Evolutionary conservation across 176 grass and related monocot genomes (phyloP), one percentile per base, ranked within the genome.

Genomic region (Musa acuminata): DNA sequence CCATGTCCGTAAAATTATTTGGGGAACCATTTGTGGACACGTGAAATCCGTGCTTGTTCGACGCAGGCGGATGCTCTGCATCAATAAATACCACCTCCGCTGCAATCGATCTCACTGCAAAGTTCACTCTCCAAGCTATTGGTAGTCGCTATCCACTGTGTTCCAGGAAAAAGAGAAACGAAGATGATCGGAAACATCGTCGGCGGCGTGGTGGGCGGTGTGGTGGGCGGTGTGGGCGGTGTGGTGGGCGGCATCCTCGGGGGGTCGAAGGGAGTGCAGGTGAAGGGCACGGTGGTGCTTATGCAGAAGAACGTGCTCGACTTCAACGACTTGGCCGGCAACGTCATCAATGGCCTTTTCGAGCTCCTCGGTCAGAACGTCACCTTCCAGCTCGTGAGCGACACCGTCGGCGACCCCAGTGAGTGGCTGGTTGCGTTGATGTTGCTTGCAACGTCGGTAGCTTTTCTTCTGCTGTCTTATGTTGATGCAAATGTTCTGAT

Each of bases 231-330:
- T 43, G 35, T 43, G 35, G 35, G 35, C 3, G 35, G 7, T 13
- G 48, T 11, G 26, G 29, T 69, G 16, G 26, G 67, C 29, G 35
- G 7, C 11, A 48, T 50, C 25, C 17, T 69, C 2, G 70, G 70
- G 49, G 49, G 49, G 11, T 17, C 49, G 23, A 78, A 73, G 67
- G 29, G 35, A 1, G 73, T 14, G 62, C 76, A 65, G 79, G 62
- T 84, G 58, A 87, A 82, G 73, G 87, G 82, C 2, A 70, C 75
- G 68, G 89, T 85, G 62, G 81, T 92, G 74, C 77, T 96, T 8
- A 96, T 80, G 92, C 70, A 81, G 50, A 84, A 86, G 80, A 89
- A 87, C 49, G 82, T 87, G 29, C 82, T 96, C 7, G 92, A 92
- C 77, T 66, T 89, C 84, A 89, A 71, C 53, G 92, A 92, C 83